Percentiles rank a stretch among this genome's conserved stretches.
Evolutionary conservation across 2,329 filamentous ascomycete genomes (phyloP).

Genomic region (Huntiella bhutanensis): DNA sequence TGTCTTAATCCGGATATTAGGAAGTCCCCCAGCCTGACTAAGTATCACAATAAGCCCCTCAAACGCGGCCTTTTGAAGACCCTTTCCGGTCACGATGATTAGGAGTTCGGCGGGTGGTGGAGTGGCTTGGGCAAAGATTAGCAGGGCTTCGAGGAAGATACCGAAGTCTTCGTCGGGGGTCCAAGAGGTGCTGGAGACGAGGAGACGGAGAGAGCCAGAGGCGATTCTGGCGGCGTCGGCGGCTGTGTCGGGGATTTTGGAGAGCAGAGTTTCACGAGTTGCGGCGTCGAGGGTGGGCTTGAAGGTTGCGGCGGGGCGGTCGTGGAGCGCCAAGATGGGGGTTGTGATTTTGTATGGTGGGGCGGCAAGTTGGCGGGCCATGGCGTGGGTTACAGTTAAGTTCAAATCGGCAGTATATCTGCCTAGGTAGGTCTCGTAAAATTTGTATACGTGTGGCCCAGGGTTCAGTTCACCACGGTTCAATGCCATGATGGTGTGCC

Average conservation of each 20-base stretch:
- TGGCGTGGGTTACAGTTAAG: slow-evolving; percentile 76
- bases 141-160: slow-evolving; percentile 65
- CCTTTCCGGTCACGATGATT: slow-evolving; percentile 87
- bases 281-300: slow-evolving; percentile 38
- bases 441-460: slow-evolving; percentile 56
- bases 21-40: slow-evolving; percentile 40
- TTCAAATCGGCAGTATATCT: slow-evolving; percentile 49
- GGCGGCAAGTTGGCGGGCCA: slow-evolving; percentile 51
- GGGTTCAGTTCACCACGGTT: slow-evolving; percentile 41
- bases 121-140: slow-evolving; percentile 43
- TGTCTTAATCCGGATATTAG: slow-evolving; percentile 53
- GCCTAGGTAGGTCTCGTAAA: slow-evolving; percentile 60
- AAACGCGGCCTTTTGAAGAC: slow-evolving; percentile 65
- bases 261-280: slow-evolving; percentile 40
- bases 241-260: slow-evolving; percentile 43
- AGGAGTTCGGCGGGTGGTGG: slow-evolving; percentile 35
- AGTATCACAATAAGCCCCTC: slow-evolving; percentile 44
- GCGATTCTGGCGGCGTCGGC: slow-evolving; percentile 39
- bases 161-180: slow-evolving; percentile 92
- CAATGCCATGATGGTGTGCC: slow-evolving; percentile 71
- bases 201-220: slow-evolving; percentile 39
- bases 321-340: slow-evolving; percentile 57
- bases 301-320: slow-evolving; percentile 70
- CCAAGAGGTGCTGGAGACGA: slow-evolving; percentile 94
- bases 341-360: slow-evolving; percentile 45